Base-by-base conservation (phyloP, 108 stramenopile genomes). In the Pelagomonas calceolata region DNA sequence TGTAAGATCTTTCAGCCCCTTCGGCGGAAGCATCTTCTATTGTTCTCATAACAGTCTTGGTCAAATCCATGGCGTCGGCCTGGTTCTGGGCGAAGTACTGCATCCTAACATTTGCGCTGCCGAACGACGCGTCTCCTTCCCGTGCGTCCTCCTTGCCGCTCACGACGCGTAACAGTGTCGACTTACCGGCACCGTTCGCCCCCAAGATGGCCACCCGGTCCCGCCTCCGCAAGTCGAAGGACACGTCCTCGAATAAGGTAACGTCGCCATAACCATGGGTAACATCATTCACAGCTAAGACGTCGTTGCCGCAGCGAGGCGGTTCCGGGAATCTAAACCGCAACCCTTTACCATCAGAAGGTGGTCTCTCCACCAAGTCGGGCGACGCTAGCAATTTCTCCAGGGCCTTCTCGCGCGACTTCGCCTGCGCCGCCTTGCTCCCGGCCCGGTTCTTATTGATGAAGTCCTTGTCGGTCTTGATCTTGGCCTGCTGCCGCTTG, bases 31-130 rank as follows among this genome's bases (percentile, higher is more conserved):
- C 88, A 14, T 71, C 86, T 70, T 91, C 89, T 35, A 95, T 81
- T 0, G 89, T 90, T 34, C 93, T 86, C 5, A 89, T 17, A 4
- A 97, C 96, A n/a, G 90, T 95, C 78, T 89, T 86, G 36, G 86
- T 76, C 64, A 92, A 71, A 75, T 95, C 92, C 30, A 97, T 76
- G 0, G 85, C 93, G 81, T 97, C 96, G 0, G 94, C 94, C 75
- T 92, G 91, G 76, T 97, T 94, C 70, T 97, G 96, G 82, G 93
- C 94, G 81, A 94, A 95, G 73, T 95, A 94, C 44, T 87, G 84
- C 35, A 81, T 75, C n/a, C 82, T 83, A 14, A 94, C 91, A 75
- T 91, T 94, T 37, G 75, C 68, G 9, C 91, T 92, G 18, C 87
- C 79, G 30, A 92, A 79, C 43, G 73, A 71, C 15, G 88, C 88